These are phyloP conservation scores for bread wheat (Triticum aestivum) DNA, from an alignment of 176 grass and related monocot genomes.

Conservation along the genomic window DNA sequence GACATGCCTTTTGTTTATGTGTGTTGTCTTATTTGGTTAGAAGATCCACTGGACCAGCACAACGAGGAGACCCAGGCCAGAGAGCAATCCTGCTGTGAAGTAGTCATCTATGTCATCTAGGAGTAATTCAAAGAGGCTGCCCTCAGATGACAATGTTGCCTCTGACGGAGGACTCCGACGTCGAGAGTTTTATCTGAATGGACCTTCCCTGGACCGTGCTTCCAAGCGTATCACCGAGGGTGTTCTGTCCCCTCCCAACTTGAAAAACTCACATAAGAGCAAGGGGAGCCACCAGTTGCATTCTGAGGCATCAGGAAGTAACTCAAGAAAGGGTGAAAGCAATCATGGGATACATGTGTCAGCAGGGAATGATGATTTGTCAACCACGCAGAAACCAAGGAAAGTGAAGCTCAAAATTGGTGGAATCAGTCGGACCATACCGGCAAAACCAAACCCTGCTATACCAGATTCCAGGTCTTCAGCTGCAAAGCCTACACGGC, in stretches of 20 bases:
- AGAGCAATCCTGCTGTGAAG: constrained; percentile 17
- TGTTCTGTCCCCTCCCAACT: constrained; percentile 22
- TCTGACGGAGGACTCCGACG: constrained; percentile 27
- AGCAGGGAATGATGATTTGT: background rate
- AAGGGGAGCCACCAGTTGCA: constrained; percentile 38
- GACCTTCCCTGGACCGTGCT: constrained; percentile 18
- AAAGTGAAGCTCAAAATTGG: constrained; percentile 78
- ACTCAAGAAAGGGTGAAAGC: constrained; percentile 20
- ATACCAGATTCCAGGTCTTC: constrained; percentile 21
- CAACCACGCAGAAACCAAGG: constrained; percentile 39
- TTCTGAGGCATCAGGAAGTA: constrained; percentile 13
- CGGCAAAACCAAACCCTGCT: constrained; percentile 31
- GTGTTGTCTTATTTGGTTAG: background rate
- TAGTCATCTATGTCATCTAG: constrained; percentile 31
- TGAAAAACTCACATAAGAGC: constrained; percentile 30
- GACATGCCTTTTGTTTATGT: background rate
- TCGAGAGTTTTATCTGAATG: constrained; percentile 53
- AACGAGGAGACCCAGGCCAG: constrained; percentile 39
- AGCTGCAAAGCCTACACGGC: constrained; percentile 36
- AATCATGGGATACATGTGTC: background rate
- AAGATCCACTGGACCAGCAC: constrained; percentile 40
- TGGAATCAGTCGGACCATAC: constrained; percentile 40
- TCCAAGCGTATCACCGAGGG: constrained; percentile 35
- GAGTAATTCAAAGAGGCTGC: constrained; percentile 32
- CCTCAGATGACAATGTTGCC: constrained; percentile 42